Evolutionary conservation across 2,329 filamentous ascomycete genomes (phyloP), one percentile per base, ranked within the genome.

Genomic region (Trichoderma sp.): DNA sequence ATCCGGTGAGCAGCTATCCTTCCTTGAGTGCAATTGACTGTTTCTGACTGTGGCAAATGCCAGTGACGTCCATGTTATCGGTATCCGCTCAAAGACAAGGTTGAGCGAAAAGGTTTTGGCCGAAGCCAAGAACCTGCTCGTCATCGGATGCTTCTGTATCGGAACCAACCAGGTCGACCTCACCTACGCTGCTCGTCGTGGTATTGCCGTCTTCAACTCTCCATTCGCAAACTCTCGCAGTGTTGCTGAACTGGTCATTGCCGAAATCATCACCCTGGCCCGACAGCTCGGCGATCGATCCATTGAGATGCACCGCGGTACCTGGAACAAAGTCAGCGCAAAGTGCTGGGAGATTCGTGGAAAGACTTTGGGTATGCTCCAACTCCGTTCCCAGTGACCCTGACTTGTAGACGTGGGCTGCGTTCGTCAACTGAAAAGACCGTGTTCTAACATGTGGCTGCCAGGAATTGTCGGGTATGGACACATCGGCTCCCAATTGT

Each of bases 311-410:
- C 95, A 99, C 84, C 87, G 87, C 67, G 95, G 95, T 67, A 93
- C 89, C 52, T 99, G 95, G 95, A 98, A 98, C 81, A 99, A 99
- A 84, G 94, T 98, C 76, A 97, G 93, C 83, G 86, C 87, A 75
- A 94, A 92, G 77, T 99, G 95, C 86, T 98, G 95, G 95, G 95
- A 99, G 80, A 93, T 98, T 74, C 90, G 95, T 74, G 95, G 95
- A 78, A 99, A 99, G 86, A 98, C 94, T 52, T 86, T 99, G 64
- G 95, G 91, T 89, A 68, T 60, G 64, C 13, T 57, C 15, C n/a
- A 25, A 13, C 17, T 39, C n/a, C 35, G 22, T 19, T 32, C 4
- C 6, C 15, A 13, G 13, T 45, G 8, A 6, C 25, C 32, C 34
- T 12, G 1, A 2, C 2, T 9, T 5, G 5, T 15, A n/a, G 27